Evolutionary conservation across 2,329 filamentous ascomycete genomes (phyloP).

Genomic region (Magnaporthiopsis rhizophila): DNA sequence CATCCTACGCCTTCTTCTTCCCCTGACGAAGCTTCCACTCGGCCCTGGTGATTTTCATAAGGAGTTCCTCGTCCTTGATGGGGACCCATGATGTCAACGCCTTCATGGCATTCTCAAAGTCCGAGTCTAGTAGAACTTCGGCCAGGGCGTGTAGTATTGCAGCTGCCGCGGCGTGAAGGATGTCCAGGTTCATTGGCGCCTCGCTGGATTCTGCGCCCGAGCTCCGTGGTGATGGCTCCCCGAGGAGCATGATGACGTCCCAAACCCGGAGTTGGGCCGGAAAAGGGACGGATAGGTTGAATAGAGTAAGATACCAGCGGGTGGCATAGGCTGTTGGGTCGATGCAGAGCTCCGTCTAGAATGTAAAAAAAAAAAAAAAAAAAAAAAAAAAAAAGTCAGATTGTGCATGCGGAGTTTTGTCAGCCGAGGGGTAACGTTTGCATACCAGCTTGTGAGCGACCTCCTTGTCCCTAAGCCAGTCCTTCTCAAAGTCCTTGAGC

Average conservation of each 20-base stretch:
- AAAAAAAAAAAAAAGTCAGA: not conserved
- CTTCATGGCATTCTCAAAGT: conserved; percentile 98
- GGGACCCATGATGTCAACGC: conserved; percentile 89
- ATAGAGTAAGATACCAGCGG: conserved; percentile 93
- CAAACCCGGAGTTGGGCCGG: conserved; percentile 89
- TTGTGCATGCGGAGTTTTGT: not conserved
- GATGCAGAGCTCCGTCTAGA: conserved; percentile 66
- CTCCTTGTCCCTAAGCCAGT: conserved; percentile 73
- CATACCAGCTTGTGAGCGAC: conserved; percentile 74
- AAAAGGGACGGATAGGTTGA: conserved; percentile 95
- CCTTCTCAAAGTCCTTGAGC: conserved; percentile 72
- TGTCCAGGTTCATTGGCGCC: conserved; percentile 60
- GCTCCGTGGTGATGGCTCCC: conserved; percentile 43
- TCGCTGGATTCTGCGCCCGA: conserved; percentile 13
- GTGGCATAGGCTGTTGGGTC: conserved; percentile 90
- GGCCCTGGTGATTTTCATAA: conserved; percentile 82
- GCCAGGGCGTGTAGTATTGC: conserved; percentile 86
- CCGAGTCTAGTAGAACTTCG: conserved; percentile 81
- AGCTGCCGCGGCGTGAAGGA: conserved; percentile 82
- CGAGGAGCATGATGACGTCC: conserved; percentile 95
- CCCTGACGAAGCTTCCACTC: conserved; percentile 67
- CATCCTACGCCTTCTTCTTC: conserved; percentile 27
- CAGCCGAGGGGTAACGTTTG: conserved; percentile 13
- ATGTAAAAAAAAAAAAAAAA: no score
- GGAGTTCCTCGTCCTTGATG: conserved; percentile 83